phyloP scores from a whole-genome alignment of 805 yeast species.

The Myxozyma lipomycoides region DNA sequence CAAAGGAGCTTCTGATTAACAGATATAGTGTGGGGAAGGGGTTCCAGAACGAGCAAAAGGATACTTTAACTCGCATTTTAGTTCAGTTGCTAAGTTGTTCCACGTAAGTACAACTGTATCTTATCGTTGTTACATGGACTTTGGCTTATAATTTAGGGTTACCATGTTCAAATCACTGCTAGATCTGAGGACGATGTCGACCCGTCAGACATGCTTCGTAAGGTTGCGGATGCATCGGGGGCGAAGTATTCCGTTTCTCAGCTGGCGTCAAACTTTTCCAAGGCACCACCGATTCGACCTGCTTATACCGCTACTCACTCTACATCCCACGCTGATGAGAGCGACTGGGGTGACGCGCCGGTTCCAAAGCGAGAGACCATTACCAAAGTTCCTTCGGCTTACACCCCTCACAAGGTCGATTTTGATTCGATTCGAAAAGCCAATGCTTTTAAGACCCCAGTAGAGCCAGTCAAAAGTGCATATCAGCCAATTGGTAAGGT shows the following conservation, averaged over 20 bases:
- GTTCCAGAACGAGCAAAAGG: constrained; percentile 58
- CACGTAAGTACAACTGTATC: constrained; percentile 23
- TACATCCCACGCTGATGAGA: constrained; percentile 41
- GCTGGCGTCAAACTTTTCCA: constrained; percentile 21
- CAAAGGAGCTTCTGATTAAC: background rate
- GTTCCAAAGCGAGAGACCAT: constrained; percentile 33
- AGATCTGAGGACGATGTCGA: constrained; percentile 88
- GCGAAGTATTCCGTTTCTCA: constrained; percentile 71
- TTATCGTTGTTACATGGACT: background rate
- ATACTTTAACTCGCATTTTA: constrained; percentile 43
- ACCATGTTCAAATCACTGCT: constrained; percentile 96
- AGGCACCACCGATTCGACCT: constrained; percentile 37
- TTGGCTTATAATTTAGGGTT: constrained; percentile 46
- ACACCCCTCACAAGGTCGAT: constrained; percentile 39
- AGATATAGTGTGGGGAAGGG: constrained; percentile 72
- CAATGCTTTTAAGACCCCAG: constrained; percentile 14
- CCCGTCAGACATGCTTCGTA: constrained; percentile 65
- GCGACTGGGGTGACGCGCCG: constrained; percentile 65
- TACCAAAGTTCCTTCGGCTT: constrained; percentile 48
- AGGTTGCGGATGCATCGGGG: constrained; percentile 89
- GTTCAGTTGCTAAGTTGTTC: constrained; percentile 40
- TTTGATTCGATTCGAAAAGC: constrained; percentile 35
- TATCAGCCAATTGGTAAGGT: constrained; percentile 64
- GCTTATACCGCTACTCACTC: constrained; percentile 33
- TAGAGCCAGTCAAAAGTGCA: constrained; percentile 43